Evolutionary conservation across 73 alveolate species (phyloP).

Genomic region (Paramecium caudatum): DNA sequence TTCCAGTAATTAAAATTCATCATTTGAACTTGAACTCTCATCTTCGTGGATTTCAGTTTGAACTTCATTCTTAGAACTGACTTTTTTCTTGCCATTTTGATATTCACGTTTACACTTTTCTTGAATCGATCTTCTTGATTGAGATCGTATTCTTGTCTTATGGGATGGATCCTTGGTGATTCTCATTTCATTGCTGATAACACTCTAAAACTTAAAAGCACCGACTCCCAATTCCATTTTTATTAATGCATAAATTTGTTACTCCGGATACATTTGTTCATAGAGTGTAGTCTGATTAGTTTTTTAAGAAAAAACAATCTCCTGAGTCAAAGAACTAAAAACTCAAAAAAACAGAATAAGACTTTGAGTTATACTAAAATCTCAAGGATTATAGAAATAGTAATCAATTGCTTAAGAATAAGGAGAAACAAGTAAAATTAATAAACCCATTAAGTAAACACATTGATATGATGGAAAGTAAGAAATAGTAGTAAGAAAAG

Average conservation of each 20-base stretch:
- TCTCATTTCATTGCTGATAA: neutral
- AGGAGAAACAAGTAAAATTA: neutral
- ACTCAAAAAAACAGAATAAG: neutral
- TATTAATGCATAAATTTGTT: neutral
- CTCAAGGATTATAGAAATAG: conserved; percentile 41
- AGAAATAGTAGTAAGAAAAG: neutral
- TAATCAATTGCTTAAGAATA: conserved; percentile 27
- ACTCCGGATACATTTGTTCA: conserved; percentile 39
- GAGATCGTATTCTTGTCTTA: conserved; percentile 25
- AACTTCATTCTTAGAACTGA: neutral
- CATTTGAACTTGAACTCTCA: neutral
- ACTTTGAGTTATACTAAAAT: conserved; percentile 12
- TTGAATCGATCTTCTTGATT: conserved; percentile 2
- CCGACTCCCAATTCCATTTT: conserved; percentile 25
- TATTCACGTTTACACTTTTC: conserved; percentile 18
- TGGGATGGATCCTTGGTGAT: conserved; percentile 22
- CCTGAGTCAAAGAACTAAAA: neutral
- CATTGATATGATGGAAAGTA: conserved; percentile 22
- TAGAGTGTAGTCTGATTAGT: neutral
- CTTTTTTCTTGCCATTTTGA: neutral
- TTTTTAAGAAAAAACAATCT: neutral
- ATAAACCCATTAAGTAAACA: neutral
- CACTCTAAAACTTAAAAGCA: conserved; percentile 20
- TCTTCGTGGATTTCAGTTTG: neutral
- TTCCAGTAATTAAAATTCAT: neutral